A percentile compares a stretch with the other conserved stretches of the same genome.
Conservation (phyloP, 73 alveolate genomes). For the Stentor coeruleus region DNA sequence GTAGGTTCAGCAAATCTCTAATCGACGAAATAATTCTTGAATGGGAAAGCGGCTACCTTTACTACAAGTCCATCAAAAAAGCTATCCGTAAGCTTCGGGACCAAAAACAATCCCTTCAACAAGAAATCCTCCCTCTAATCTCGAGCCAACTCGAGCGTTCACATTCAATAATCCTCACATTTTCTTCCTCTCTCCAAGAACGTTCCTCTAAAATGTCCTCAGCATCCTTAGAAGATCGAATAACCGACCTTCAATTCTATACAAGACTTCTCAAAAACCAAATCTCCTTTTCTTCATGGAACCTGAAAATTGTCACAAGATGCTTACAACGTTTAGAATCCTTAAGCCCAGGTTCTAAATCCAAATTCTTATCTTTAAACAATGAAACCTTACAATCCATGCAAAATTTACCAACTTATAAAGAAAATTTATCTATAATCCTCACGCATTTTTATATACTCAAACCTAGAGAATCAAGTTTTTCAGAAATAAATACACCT, state of each 20-base stretch:
- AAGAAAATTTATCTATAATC: not conserved
- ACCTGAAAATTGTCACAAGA: not conserved
- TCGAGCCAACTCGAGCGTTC: not conserved
- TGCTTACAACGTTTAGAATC: not conserved
- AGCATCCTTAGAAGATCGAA: not conserved
- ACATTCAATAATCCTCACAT: not conserved
- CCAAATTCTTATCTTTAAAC: not conserved
- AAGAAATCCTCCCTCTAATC: not conserved
- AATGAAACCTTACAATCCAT: not conserved
- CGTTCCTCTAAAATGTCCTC: no score
- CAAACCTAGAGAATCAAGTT: not conserved
- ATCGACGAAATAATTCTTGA: not conserved
- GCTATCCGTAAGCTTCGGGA: not conserved
- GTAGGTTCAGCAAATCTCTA: not conserved
- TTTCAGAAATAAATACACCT: not conserved
- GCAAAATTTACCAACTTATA: no score
- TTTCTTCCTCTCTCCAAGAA: no score
- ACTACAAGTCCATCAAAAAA: constrained; percentile 1
- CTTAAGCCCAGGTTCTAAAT: not conserved
- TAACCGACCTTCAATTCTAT: not conserved
- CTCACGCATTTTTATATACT: not conserved
- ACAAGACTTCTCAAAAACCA: not conserved
- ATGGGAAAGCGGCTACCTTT: constrained; percentile 1
- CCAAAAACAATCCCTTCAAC: not conserved
- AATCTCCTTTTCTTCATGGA: not conserved